phyloP scores from a whole-genome alignment of 805 yeast species.

The Isabelozyma rhagii region DNA sequence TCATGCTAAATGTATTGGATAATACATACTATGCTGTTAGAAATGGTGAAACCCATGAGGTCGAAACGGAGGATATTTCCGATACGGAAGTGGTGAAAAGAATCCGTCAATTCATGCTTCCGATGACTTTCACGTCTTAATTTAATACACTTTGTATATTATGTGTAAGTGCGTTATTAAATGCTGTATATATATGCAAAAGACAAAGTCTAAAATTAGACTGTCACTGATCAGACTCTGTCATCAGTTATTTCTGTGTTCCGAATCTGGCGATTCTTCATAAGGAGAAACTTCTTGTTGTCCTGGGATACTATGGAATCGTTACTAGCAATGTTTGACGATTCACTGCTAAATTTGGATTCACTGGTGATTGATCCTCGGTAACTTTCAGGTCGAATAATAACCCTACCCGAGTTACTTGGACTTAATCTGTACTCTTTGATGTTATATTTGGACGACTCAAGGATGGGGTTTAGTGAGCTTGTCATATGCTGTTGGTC shows the following conservation, averaged over 20 bases:
- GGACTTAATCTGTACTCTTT: neutral
- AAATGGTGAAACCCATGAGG: constrained; percentile 8
- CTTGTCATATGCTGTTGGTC: neutral
- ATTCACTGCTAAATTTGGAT: neutral
- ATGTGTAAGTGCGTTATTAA: neutral
- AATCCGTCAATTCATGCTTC: constrained; percentile 31
- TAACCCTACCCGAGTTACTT: neutral
- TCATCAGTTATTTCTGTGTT: neutral
- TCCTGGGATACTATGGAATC: neutral
- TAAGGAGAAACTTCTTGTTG: neutral
- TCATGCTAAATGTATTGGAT: constrained; percentile 33
- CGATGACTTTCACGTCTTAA: constrained; percentile 24
- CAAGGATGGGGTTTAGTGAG: neutral
- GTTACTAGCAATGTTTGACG: neutral
- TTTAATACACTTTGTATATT: neutral
- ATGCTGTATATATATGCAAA: neutral
- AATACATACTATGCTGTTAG: constrained; percentile 24
- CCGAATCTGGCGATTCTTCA: neutral
- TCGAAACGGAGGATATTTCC: constrained; percentile 13
- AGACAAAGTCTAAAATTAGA: neutral
- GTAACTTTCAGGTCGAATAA: neutral
- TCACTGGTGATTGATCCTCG: neutral
- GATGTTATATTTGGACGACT: neutral
- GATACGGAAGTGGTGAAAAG: constrained; percentile 30
- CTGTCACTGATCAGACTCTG: no score